These are phyloP conservation scores for Eucommia ulmoides DNA, from an alignment of 257 asterid species.

Conservation along the genomic window DNA sequence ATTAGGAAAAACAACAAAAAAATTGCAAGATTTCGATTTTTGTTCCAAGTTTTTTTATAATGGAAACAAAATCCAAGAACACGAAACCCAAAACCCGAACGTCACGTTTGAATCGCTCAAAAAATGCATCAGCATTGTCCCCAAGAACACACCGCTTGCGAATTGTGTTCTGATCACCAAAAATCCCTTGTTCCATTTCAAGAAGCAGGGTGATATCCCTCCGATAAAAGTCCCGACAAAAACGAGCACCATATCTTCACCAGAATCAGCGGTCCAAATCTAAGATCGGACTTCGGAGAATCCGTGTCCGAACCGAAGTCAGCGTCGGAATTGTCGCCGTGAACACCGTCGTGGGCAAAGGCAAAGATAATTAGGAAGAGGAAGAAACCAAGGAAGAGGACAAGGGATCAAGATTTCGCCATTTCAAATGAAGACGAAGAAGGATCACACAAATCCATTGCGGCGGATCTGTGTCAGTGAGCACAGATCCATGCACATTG, in stretches of 20 bases:
- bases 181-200: conserved; percentile 79
- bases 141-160: conserved; percentile 87
- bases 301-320: conserved; percentile 19
- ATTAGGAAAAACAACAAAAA: too few relatives aligned
- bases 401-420: conserved; percentile 35
- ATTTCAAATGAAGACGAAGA: conserved; percentile 21
- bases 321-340: conserved; percentile 6
- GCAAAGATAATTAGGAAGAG: conserved; percentile 33
- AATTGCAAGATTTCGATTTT: too few relatives aligned
- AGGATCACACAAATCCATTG: too few relatives aligned
- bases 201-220: conserved; percentile 75
- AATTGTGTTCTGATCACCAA: conserved; percentile 72
- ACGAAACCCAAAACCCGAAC: too few relatives aligned
- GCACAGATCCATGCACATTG: too few relatives aligned
- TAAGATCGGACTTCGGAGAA: conserved; percentile 32
- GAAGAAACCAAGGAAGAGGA: conserved; percentile 23
- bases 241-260: conserved; percentile 82
- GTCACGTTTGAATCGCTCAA: conserved; percentile 76
- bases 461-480: too few relatives aligned
- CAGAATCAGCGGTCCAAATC: conserved; percentile 41
- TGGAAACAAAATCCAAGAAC: too few relatives aligned
- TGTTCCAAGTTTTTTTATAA: too few relatives aligned
- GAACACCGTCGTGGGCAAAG: conserved; percentile 50
- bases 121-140: conserved; percentile 85
- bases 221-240: conserved; percentile 63